Base-by-base conservation (phyloP, 495 filamentous ascomycete species). In the Talaromyces wortmannii region DNA sequence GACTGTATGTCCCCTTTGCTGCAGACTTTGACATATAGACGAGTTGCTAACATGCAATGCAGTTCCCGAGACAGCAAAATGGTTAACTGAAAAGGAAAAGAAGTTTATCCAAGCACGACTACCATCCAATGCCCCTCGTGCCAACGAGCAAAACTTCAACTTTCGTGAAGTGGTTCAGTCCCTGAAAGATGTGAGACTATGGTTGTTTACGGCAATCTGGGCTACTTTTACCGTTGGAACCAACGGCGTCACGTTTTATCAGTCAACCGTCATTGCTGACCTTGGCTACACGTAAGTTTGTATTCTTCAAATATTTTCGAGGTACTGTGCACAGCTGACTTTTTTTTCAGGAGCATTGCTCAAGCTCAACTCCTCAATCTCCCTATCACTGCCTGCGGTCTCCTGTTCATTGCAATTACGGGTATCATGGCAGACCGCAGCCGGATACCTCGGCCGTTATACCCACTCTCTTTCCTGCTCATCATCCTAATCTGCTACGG, bases 61-160 rank as follows among this genome's bases (percentile, higher is more conserved):
- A 75, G 72, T 74, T 45, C 72, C 71, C 5, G 56, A 65, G 11
- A 70, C 67, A 0, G 63, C 71, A n/a, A 62, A 56, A 6, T 75
- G 72, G 72, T 58, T 75, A 31, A 66, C 65, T 12, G 68, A 70
- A 11, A 68, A 56, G 40, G 71, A 75, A 61, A 67, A 70, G 45
- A 67, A 65, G 8, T 75, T 74, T 48, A 62, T 75, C 17, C 68
- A 75, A 63, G 72, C 72, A 32, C 67, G 72, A 8, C 61, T 74
- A 11, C 72, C 72, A 1, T 42, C 59, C 3, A 75, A 72, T 55
- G 55, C 70, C 0, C 70, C 70, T 7, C 65, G 72, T 56, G 69
- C 67, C 0, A 45, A 57, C 17, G 72, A 75, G 52, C 54, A 65
- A 31, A 62, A 73, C 56, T 73, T 75, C 50, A 62, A 72, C 30